Conservation (phyloP, 192 early-diverging fungal species). For the Mortierella claussenii region DNA sequence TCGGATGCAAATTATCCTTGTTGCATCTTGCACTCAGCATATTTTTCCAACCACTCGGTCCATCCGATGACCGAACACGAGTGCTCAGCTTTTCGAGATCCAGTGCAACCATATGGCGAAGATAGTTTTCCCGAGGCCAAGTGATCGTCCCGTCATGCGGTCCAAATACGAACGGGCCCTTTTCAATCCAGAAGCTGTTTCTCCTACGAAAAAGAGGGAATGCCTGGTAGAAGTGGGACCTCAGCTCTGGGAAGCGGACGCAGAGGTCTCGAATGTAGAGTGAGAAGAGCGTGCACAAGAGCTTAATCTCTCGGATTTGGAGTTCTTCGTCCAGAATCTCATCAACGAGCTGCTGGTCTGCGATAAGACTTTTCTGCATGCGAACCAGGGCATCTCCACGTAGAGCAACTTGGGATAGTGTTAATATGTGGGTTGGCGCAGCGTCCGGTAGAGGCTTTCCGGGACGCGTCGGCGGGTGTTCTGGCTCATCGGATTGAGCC, state of each 20-base stretch:
- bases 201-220: not conserved
- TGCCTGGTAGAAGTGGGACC: not conserved
- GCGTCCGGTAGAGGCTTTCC: not conserved
- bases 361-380: too few species aligned
- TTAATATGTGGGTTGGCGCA: too few species aligned
- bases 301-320: not conserved
- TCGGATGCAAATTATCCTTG: not conserved
- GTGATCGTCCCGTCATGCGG: not conserved
- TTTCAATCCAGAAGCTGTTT: too few species aligned
- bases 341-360: not conserved
- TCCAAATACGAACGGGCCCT: constrained; percentile 3
- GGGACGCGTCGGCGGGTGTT: not conserved
- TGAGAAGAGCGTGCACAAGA: constrained; percentile 12
- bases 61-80: not conserved
- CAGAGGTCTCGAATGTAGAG: constrained; percentile 3
- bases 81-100: constrained; percentile 30
- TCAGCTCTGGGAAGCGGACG: constrained; percentile 7
- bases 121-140: constrained; percentile 18
- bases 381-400: not conserved
- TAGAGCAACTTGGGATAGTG: too few species aligned
- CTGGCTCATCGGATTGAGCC: not conserved
- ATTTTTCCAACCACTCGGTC: not conserved
- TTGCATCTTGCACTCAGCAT: not conserved
- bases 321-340: not conserved
- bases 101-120: constrained; percentile 7